Conservation (phyloP, 1,139 yeast species). For the Lodderomyces metapsilosis region DNA sequence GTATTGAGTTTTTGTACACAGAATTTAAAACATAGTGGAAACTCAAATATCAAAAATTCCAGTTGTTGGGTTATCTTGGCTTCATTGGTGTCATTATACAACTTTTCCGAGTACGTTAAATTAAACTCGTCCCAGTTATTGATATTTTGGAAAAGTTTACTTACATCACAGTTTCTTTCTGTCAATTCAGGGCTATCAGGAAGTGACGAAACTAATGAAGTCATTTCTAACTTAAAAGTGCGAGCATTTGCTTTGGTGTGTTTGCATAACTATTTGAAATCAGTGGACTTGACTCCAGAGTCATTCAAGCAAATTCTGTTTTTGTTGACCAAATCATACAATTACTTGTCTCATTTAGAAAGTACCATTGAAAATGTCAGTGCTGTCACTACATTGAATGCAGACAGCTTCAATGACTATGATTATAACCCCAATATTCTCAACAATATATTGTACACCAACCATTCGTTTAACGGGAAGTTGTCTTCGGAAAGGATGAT, state of each 20-base stretch:
- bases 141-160: constrained; percentile 77
- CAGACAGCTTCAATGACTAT: constrained; percentile 26
- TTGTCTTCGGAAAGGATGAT: constrained; percentile 29
- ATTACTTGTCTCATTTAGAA: constrained; percentile 42
- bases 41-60: constrained; percentile 23
- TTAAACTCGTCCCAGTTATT: constrained; percentile 75
- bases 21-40: constrained; percentile 39
- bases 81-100: constrained; percentile 74
- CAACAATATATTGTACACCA: constrained; percentile 32
- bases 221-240: constrained; percentile 37
- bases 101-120: constrained; percentile 56
- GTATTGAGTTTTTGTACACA: constrained; percentile 50
- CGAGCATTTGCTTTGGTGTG: constrained; percentile 43
- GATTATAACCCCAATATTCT: constrained; percentile 32
- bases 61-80: constrained; percentile 71
- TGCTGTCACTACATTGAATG: constrained; percentile 32
- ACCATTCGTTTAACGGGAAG: constrained; percentile 20
- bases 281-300: constrained; percentile 43
- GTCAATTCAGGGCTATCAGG: constrained; percentile 16
- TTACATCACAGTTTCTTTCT: constrained; percentile 51
- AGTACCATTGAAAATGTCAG: constrained; percentile 38
- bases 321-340: constrained; percentile 42
- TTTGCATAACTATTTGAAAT: constrained; percentile 38
- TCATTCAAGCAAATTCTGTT: constrained; percentile 44
- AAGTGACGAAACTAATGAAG: constrained; percentile 28